These are phyloP conservation scores for Malbranchea zuffiana DNA, from an alignment of 2,329 filamentous ascomycete species.

Conservation along the genomic window DNA sequence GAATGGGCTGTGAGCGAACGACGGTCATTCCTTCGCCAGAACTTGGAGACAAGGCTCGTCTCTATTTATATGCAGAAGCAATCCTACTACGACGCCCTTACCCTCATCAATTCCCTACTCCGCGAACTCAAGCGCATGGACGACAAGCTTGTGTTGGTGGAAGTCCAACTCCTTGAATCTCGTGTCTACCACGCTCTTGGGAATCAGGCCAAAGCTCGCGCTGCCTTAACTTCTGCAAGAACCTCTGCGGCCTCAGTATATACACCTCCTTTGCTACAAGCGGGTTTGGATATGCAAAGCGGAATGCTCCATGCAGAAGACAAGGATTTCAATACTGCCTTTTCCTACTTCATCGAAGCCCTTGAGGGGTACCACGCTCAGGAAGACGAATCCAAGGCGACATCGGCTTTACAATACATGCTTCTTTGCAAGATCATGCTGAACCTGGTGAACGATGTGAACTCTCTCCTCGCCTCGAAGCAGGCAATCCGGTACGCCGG, in stretches of 20 bases:
- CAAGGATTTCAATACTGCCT: slow-evolving; percentile 97
- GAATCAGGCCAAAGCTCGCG: slow-evolving; percentile 90
- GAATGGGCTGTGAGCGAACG: slow-evolving; percentile 96
- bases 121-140: slow-evolving; percentile 96
- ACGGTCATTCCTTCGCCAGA: slow-evolving; percentile 91
- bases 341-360: slow-evolving; percentile 98
- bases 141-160: slow-evolving; percentile 94
- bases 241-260: slow-evolving; percentile 96
- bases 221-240: slow-evolving; percentile 83
- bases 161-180: slow-evolving; percentile 95
- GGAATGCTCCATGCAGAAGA: slow-evolving; percentile 98
- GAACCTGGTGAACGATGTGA: slow-evolving; percentile 92
- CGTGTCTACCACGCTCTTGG: slow-evolving; percentile 94
- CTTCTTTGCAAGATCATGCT: slow-evolving; percentile 99
- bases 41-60: slow-evolving; percentile 91
- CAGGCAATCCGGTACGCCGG: slow-evolving; percentile 94
- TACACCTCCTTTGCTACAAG: slow-evolving; percentile 87
- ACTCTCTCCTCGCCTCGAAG: slow-evolving; percentile 87
- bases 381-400: slow-evolving; percentile 79
- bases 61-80: slow-evolving; percentile 93
- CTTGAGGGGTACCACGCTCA: slow-evolving; percentile 93
- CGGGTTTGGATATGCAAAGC: slow-evolving; percentile 96
- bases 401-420: slow-evolving; percentile 98
- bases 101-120: slow-evolving; percentile 89
- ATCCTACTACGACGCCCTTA: slow-evolving; percentile 92